Percentiles rank a stretch among this genome's conserved stretches.
phyloP scores from a whole-genome alignment of 768 basidiomycete species.

The Russula vinacea region DNA sequence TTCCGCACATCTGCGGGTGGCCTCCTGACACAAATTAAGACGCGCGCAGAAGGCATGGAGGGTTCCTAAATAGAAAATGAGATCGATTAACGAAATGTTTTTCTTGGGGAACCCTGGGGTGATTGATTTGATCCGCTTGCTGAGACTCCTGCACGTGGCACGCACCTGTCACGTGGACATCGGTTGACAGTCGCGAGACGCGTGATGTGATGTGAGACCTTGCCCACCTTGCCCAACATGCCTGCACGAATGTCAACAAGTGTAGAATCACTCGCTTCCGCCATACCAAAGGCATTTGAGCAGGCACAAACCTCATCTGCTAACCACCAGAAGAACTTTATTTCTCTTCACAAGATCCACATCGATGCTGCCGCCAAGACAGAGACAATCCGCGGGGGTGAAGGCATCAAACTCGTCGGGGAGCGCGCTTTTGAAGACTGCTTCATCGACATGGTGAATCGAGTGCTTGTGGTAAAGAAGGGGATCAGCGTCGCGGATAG shows the following conservation, averaged over 20 bases:
- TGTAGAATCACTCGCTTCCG: conserved; percentile 34
- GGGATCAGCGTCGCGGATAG: conserved; percentile 73
- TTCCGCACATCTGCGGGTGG: conserved; percentile 12
- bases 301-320: conserved; percentile 70
- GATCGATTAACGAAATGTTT: conserved; percentile 3
- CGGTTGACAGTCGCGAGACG: background rate
- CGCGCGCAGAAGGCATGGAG: conserved; percentile 9
- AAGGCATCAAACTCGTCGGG: conserved; percentile 57
- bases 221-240: background rate
- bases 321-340: conserved; percentile 88
- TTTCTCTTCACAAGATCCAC: conserved; percentile 79
- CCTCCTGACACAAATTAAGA: conserved; percentile 19
- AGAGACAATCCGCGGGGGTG: conserved; percentile 49
- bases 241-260: conserved; percentile 34
- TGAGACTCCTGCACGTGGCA: background rate
- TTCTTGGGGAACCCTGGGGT: background rate
- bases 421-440: conserved; percentile 72
- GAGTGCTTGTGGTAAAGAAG: conserved; percentile 73
- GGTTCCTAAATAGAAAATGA: background rate
- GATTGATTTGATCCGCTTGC: background rate
- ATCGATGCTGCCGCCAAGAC: conserved; percentile 54
- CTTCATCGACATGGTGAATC: conserved; percentile 57
- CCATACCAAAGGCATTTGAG: conserved; percentile 67
- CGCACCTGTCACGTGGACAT: conserved; percentile 11
- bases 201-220: too few species aligned